These are phyloP conservation scores for Phytophthora citricola DNA, from an alignment of 352 stramenopile species.

Conservation along the genomic window DNA sequence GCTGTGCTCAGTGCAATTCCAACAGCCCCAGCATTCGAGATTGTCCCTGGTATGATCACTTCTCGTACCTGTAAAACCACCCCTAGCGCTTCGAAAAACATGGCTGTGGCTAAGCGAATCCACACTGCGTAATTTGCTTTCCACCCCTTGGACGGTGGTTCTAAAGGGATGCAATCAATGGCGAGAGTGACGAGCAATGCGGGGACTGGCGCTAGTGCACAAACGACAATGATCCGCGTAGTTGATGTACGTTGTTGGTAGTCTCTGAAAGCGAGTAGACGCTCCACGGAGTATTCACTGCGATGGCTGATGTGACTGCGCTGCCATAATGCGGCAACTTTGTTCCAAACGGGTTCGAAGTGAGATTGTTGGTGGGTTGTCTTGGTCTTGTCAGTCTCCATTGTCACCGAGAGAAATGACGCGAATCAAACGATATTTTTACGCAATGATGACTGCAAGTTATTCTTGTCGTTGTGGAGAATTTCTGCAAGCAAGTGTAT, in stretches of 20 bases:
- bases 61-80: constrained; percentile 11
- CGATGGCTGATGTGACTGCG: constrained; percentile 8
- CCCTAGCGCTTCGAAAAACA: constrained; percentile 7
- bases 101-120: constrained; percentile 8
- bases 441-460: background rate
- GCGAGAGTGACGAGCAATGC: constrained; percentile 12
- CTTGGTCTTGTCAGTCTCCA: background rate
- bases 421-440: constrained; percentile 4
- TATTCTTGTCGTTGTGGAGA: background rate
- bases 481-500: no score
- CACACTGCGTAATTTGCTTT: constrained; percentile 8
- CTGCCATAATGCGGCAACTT: constrained; percentile 1
- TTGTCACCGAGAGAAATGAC: background rate
- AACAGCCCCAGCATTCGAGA: constrained; percentile 7
- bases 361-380: background rate
- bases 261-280: constrained; percentile 14
- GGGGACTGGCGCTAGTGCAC: constrained; percentile 10
- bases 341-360: background rate
- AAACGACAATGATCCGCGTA: constrained; percentile 7
- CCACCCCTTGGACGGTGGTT: constrained; percentile 9
- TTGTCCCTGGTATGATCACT: constrained; percentile 14
- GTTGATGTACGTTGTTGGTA: constrained; percentile 10
- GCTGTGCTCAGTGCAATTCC: constrained; percentile 12
- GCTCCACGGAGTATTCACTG: constrained; percentile 17
- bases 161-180: constrained; percentile 35